phyloP scores from a whole-genome alignment of 2,329 filamentous ascomycete genomes.

The Xylariomycetidae sp. region DNA sequence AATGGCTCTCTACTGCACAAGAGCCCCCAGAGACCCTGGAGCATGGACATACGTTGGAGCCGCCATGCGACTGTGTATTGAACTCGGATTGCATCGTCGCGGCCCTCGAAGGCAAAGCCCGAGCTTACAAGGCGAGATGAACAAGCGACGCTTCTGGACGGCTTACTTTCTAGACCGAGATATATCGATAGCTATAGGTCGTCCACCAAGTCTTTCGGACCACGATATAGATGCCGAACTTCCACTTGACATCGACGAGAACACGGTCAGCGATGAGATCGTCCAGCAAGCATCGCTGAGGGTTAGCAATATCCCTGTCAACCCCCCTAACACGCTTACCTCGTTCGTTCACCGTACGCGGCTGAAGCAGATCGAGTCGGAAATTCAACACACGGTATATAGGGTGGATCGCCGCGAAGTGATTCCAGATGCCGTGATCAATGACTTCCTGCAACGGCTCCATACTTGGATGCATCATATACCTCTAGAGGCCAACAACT shows the following conservation, averaged over 20 bases:
- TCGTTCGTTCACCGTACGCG: slow-evolving; percentile 25
- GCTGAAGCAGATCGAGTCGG: slow-evolving; percentile 25
- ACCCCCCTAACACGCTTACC: slow-evolving; percentile 21
- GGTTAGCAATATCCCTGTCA: slow-evolving; percentile 15
- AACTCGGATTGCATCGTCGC: slow-evolving; percentile 24
- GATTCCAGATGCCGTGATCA: slow-evolving; percentile 18
- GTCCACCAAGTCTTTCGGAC: slow-evolving; percentile 25
- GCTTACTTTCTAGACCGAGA: slow-evolving; percentile 26
- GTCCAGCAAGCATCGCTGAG: slow-evolving; percentile 19
- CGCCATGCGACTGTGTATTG: slow-evolving; percentile 24
- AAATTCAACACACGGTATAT: slow-evolving; percentile 26
- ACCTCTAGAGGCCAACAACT: slow-evolving; percentile 20
- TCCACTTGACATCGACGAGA: slow-evolving; percentile 24
- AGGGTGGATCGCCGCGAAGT: slow-evolving; percentile 20
- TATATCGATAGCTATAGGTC: slow-evolving; percentile 24
- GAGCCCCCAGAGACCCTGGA: slow-evolving; percentile 24
- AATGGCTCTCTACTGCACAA: slow-evolving; percentile 27
- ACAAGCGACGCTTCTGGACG: slow-evolving; percentile 27
- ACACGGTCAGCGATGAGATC: slow-evolving; percentile 17
- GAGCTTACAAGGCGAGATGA: slow-evolving; percentile 23
- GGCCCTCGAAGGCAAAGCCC: slow-evolving; percentile 17
- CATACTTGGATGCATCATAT: slow-evolving; percentile 22
- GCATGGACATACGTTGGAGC: slow-evolving; percentile 26
- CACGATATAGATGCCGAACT: slow-evolving; percentile 26
- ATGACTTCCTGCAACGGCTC: slow-evolving; percentile 20